Base-by-base conservation (phyloP, 805 yeast species). In the Scheffersomyces lignosus region DNA sequence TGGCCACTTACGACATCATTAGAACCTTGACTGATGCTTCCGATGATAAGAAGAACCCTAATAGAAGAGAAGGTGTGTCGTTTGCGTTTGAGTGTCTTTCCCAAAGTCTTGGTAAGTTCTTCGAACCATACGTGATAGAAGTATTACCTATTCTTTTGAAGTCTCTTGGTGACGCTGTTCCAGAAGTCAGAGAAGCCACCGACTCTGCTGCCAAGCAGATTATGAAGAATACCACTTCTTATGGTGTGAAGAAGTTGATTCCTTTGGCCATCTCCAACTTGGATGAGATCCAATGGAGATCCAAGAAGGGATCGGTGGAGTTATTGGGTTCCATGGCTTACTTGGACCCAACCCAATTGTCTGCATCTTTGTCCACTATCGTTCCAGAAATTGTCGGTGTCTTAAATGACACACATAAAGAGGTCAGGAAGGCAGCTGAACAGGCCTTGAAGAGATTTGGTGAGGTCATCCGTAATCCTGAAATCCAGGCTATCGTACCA, bases 311-410 rank as follows among this genome's bases (percentile, higher is more conserved):
- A 3, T 87, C 98, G 5, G 98, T 93, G 14, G 98, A 93, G 58
- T 67, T 93, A 35, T 75, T 93, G 31, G 99, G 99, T 62, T 81
- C 96, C 16, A 93, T 93, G 99, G 99, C 99, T 0, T 93, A 89
- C 59, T 73, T 93, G 44, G 96, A 91, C 54, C 99, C 99, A 3
- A 75, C 93, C 2, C 99, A 93, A 57, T 71, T 93, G 48, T 88
- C 97, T 2, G 77, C 90, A 0, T 88, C 96, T 0, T 70, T 93
- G 49, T 85, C 96, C 0, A 80, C 81, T 0, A 91, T 93, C 66
- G 87, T 93, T 43, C 99, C 99, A 1, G 96, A 91, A 56, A 89
- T 93, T 64, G 99, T 91, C 38, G 90, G 93, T 45, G 96, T 90
- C 17, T 70, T 93, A 55, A 89, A 86, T 54, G 99, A 93, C 54